Percentiles rank a stretch among this genome's conserved stretches.
Conservation (phyloP, 2,329 filamentous ascomycete species). For the Penicillium hordei region DNA sequence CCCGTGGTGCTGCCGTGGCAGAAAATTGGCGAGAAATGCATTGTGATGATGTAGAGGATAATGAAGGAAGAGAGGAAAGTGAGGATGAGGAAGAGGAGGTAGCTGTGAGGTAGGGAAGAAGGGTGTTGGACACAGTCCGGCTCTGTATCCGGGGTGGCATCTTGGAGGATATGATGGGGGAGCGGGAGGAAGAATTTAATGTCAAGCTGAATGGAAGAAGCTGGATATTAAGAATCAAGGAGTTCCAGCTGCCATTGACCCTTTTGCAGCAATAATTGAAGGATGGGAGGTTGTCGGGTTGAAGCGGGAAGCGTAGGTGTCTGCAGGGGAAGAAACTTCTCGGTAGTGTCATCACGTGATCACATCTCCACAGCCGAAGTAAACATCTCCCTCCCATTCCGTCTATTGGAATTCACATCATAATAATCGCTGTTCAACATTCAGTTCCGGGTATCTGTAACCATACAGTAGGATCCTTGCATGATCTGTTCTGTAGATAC, state of each 20-base stretch:
- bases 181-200: background rate
- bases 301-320: constrained; percentile 15
- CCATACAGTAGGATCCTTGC: too few relatives aligned
- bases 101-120: constrained; percentile 36
- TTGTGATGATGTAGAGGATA: constrained; percentile 18
- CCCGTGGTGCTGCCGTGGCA: constrained; percentile 39
- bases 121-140: constrained; percentile 35
- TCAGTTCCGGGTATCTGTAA: background rate
- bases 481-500: too few relatives aligned
- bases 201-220: background rate
- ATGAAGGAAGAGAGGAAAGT: constrained; percentile 20
- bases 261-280: constrained; percentile 21
- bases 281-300: constrained; percentile 12
- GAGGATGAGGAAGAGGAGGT: constrained; percentile 27
- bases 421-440: background rate
- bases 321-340: constrained; percentile 35
- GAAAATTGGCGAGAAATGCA: constrained; percentile 34
- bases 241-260: constrained; percentile 14
- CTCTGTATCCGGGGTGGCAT: constrained; percentile 45
- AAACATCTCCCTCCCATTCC: background rate
- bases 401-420: background rate
- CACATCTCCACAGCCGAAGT: background rate
- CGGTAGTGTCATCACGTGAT: constrained; percentile 27
- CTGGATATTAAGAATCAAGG: constrained; percentile 7
- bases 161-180: constrained; percentile 15